Percentiles rank a stretch among this genome's conserved stretches.
These are phyloP conservation scores for Monosporascus sp. DNA, from an alignment of 2,329 filamentous ascomycete species.

Conservation along the genomic window DNA sequence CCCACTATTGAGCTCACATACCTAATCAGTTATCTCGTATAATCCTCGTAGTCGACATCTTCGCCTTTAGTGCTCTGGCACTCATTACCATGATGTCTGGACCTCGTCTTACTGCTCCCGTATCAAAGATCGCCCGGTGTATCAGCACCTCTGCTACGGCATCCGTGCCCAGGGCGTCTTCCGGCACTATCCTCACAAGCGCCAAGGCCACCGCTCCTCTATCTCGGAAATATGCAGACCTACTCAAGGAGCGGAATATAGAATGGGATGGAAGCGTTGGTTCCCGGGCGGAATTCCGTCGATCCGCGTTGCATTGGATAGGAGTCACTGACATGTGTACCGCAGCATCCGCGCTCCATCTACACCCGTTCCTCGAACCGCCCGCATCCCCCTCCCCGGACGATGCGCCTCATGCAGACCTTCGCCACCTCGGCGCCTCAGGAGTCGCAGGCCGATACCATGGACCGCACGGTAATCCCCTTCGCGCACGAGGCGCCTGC, in stretches of 20 bases:
- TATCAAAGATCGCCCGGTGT: conserved; percentile 24
- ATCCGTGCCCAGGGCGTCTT: conserved; percentile 13
- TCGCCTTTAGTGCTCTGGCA: not conserved
- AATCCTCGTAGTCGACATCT: no score
- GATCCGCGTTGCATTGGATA: not conserved
- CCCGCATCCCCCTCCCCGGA: conserved; percentile 33
- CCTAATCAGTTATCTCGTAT: not conserved
- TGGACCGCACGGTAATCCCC: conserved; percentile 52
- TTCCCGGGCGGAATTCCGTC: not conserved
- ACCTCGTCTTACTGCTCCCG: conserved; percentile 27
- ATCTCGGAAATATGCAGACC: conserved; percentile 30
- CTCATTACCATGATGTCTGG: conserved; percentile 19
- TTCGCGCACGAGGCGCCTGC: conserved; percentile 23
- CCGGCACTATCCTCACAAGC: conserved; percentile 21
- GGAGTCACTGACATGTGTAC: conserved; percentile 18
- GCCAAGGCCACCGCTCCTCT: conserved; percentile 23
- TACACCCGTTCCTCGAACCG: conserved; percentile 30
- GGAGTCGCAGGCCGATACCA: conserved; percentile 31
- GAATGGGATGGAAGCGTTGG: conserved; percentile 25
- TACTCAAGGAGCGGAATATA: conserved; percentile 28
- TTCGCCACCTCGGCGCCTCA: conserved; percentile 46
- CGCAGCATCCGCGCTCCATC: conserved; percentile 25
- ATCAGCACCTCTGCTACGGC: conserved; percentile 24
- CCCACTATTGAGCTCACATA: not conserved
- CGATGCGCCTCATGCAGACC: conserved; percentile 58